These are phyloP conservation scores for Aspergillus conjunctus DNA, from an alignment of 495 filamentous ascomycete genomes.

Conservation along the genomic window DNA sequence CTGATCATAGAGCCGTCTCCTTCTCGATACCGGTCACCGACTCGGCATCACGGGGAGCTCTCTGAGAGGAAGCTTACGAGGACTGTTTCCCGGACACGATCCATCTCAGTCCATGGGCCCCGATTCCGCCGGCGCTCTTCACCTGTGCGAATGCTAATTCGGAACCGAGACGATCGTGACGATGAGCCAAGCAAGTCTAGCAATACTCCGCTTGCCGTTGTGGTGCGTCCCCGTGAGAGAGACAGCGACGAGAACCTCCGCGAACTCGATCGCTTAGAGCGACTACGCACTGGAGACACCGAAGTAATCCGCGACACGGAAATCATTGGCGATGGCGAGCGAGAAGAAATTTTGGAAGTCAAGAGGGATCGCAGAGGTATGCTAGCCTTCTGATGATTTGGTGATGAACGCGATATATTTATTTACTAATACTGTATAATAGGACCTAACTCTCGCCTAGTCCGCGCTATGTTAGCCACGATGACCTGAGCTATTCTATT, in stretches of 20 bases:
- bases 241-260: conserved; percentile 55
- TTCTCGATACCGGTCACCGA: conserved; percentile 30
- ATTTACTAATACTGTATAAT: conserved; percentile 18
- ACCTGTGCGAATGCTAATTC: conserved; percentile 28
- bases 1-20: conserved; percentile 39
- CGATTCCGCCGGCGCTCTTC: conserved; percentile 41
- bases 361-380: conserved; percentile 87
- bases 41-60: conserved; percentile 29
- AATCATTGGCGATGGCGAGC: conserved; percentile 48
- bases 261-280: conserved; percentile 30
- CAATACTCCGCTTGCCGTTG: conserved; percentile 56
- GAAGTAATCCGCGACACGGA: conserved; percentile 44
- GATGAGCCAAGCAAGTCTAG: conserved; percentile 52
- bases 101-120: conserved; percentile 39
- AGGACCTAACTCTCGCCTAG: conserved; percentile 61
- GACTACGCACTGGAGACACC: conserved; percentile 40
- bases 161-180: conserved; percentile 29
- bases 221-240: conserved; percentile 51
- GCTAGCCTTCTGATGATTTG: conserved; percentile 41
- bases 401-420: no score
- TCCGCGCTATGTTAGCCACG: conserved; percentile 78
- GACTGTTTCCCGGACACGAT: conserved; percentile 40
- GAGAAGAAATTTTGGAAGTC: conserved; percentile 61
- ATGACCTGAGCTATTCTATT: conserved; percentile 54
- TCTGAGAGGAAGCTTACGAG: conserved; percentile 31